phyloP scores from a whole-genome alignment of 352 stramenopile genomes.

The Globisporangium uncinulatum region DNA sequence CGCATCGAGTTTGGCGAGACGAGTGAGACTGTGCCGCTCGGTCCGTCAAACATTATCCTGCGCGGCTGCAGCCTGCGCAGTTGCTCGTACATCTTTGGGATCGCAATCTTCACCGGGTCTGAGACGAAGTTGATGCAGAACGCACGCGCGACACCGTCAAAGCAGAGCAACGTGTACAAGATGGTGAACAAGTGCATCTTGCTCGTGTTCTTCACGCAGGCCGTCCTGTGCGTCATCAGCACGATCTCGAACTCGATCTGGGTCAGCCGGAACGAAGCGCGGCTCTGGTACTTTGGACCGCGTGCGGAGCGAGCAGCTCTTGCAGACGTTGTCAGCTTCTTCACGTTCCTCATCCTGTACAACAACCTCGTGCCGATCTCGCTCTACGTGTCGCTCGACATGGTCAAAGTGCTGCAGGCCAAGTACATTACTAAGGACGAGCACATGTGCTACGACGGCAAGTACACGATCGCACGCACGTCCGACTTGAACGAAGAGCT shows the following conservation, averaged over 20 bases:
- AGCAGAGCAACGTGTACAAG: slow-evolving; percentile 67
- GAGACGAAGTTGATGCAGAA: slow-evolving; percentile 89
- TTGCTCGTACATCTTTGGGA: slow-evolving; percentile 48
- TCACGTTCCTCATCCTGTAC: slow-evolving; percentile 95
- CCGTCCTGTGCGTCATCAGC: slow-evolving; percentile 56
- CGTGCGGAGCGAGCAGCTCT: slow-evolving; percentile 10
- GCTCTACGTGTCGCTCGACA: slow-evolving; percentile 96
- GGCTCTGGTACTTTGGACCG: slow-evolving; percentile 47
- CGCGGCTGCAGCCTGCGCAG: slow-evolving; percentile 67
- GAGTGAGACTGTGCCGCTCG: slow-evolving; percentile 39
- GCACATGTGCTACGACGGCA: slow-evolving; percentile 85
- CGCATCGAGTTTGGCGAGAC: slow-evolving; percentile 27
- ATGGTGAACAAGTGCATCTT: slow-evolving; percentile 70
- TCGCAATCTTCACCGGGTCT: slow-evolving; percentile 88
- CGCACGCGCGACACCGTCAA: slow-evolving; percentile 51
- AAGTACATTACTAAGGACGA: slow-evolving; percentile 60
- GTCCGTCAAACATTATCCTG: slow-evolving; percentile 76
- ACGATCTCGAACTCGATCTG: slow-evolving; percentile 52
- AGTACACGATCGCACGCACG: slow-evolving; percentile 73
- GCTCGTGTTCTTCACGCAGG: slow-evolving; percentile 59
- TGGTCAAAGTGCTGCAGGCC: slow-evolving; percentile 86
- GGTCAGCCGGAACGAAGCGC: slow-evolving; percentile 28
- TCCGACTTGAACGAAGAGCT: slow-evolving; percentile 91
- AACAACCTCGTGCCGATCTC: slow-evolving; percentile 97
- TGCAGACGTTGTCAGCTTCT: slow-evolving; percentile 75